phyloP scores from a whole-genome alignment of 2,329 filamentous ascomycete species.

The Verticillium albo-atrum region DNA sequence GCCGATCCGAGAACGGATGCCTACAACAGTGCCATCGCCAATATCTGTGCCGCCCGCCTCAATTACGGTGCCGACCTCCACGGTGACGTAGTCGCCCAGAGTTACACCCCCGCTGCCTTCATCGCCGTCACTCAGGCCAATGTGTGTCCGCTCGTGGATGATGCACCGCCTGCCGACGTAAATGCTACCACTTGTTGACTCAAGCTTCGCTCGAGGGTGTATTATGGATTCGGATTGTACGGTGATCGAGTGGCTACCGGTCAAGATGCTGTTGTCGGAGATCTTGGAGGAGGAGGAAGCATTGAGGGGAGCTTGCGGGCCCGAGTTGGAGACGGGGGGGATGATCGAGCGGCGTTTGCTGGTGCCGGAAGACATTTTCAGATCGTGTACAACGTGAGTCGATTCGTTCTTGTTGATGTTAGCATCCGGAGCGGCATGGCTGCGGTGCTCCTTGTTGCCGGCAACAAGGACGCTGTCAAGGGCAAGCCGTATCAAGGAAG shows the following conservation, averaged over 20 bases:
- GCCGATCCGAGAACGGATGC: slow-evolving; percentile 56
- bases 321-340: slow-evolving; percentile 46
- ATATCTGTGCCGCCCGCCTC: slow-evolving; percentile 59
- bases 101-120: slow-evolving; percentile 43
- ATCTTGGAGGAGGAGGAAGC: slow-evolving; percentile 58
- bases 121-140: slow-evolving; percentile 41
- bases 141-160: slow-evolving; percentile 63
- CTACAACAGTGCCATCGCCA: slow-evolving; percentile 55
- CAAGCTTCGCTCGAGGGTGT: slow-evolving; percentile 80
- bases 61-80: slow-evolving; percentile 57
- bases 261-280: slow-evolving; percentile 57
- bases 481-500: neutral
- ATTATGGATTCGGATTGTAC: slow-evolving; percentile 75
- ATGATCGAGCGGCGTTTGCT: slow-evolving; percentile 53
- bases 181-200: slow-evolving; percentile 74
- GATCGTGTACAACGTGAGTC: no score
- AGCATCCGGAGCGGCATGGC: no score
- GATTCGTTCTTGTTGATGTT: no score
- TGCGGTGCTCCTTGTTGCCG: neutral
- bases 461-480: neutral
- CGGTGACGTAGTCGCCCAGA: slow-evolving; percentile 55
- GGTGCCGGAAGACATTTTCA: slow-evolving; percentile 28
- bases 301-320: slow-evolving; percentile 57
- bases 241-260: slow-evolving; percentile 72
- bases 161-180: slow-evolving; percentile 78